Percentiles rank a stretch among this genome's conserved stretches.
Conservation (phyloP, 2,329 filamentous ascomycete genomes). For the Diaporthe ampelina region DNA sequence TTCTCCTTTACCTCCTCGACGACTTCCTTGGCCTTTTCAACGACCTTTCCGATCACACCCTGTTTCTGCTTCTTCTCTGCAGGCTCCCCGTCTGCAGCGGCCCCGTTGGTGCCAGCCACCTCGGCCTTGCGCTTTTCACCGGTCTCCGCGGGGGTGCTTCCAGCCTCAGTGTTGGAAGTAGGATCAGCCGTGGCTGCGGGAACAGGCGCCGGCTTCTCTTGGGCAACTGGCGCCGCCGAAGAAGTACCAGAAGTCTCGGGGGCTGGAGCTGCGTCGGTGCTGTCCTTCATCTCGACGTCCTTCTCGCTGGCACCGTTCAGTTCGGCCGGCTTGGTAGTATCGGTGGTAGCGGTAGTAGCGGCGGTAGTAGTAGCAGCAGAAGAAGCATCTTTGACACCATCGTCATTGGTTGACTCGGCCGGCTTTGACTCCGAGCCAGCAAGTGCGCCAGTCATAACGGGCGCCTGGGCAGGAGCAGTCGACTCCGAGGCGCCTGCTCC, state of each 20-base stretch:
- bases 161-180: constrained; percentile 17
- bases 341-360: background rate
- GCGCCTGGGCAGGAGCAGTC: constrained; percentile 23
- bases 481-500: constrained; percentile 19
- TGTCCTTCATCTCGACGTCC: constrained; percentile 44
- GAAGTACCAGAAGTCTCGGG: constrained; percentile 8
- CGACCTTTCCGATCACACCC: constrained; percentile 40
- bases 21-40: constrained; percentile 38
- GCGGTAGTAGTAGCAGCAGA: background rate
- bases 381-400: constrained; percentile 34
- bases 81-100: constrained; percentile 28
- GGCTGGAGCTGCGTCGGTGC: constrained; percentile 11
- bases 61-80: constrained; percentile 40
- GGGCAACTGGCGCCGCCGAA: constrained; percentile 1
- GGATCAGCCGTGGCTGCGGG: constrained; percentile 14
- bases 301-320: constrained; percentile 15
- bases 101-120: constrained; percentile 23
- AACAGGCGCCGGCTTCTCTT: constrained; percentile 5
- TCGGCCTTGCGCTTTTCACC: constrained; percentile 47
- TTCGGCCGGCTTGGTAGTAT: constrained; percentile 8
- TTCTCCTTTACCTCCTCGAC: constrained; percentile 38
- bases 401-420: constrained; percentile 29
- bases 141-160: background rate
- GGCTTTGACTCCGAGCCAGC: constrained; percentile 30
- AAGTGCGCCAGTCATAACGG: constrained; percentile 39